A percentile compares a stretch with the other conserved stretches of the same genome.
phyloP scores from a whole-genome alignment of 768 basidiomycete species.

The Cystobasidium onofrii region DNA sequence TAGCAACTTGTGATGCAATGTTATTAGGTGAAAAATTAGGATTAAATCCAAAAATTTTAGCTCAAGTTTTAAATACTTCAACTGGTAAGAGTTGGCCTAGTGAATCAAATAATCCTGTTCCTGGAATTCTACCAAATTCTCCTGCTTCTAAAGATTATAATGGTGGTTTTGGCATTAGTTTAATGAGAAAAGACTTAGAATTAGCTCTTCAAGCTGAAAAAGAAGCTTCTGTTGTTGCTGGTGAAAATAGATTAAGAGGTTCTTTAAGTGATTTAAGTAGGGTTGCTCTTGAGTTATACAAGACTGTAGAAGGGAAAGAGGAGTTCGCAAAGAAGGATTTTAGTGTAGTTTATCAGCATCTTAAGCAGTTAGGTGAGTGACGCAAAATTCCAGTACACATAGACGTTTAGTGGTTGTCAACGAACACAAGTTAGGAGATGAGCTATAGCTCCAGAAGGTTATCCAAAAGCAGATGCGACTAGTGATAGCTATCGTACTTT shows the following conservation, averaged over 20 bases:
- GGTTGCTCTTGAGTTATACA: conserved; percentile 58
- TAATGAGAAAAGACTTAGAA: conserved; percentile 62
- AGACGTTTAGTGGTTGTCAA: no score
- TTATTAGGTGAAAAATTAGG: conserved; percentile 74
- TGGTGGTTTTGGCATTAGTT: conserved; percentile 53
- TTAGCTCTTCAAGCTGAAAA: conserved; percentile 60
- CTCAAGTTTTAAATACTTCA: conserved; percentile 66
- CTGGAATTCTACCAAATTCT: conserved; percentile 61
- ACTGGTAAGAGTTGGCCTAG: conserved; percentile 41
- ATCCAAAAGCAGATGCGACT: no score
- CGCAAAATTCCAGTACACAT: neutral
- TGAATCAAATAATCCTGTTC: conserved; percentile 72
- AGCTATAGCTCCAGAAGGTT: no score
- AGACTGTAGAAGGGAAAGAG: conserved; percentile 52
- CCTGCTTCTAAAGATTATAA: conserved; percentile 76
- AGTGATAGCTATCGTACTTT: no score
- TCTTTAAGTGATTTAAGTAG: conserved; percentile 54
- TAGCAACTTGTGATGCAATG: conserved; percentile 62
- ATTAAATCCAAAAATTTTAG: conserved; percentile 63
- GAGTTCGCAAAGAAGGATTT: conserved; percentile 67
- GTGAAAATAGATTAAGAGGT: conserved; percentile 7
- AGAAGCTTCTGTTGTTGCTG: conserved; percentile 18
- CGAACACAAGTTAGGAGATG: no score
- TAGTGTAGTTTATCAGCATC: conserved; percentile 65
- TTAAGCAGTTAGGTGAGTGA: conserved; percentile 42